Evolutionary conservation across 176 grass and related monocot genomes (phyloP).

Genomic region (Thalia dealbata): DNA sequence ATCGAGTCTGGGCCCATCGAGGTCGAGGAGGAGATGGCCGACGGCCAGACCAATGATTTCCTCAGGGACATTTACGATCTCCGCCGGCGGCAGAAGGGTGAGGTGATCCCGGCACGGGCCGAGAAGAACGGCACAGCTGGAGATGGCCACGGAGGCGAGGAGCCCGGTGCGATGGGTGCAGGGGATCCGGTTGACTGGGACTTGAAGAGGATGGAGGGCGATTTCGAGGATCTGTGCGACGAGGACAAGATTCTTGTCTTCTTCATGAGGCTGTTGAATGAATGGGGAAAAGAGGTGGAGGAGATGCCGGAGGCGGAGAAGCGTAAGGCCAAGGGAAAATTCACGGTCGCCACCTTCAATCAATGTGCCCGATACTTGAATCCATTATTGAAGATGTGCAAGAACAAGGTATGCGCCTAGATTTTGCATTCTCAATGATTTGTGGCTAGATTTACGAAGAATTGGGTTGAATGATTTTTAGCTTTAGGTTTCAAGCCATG

Average conservation of each 20-base stretch:
- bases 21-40: constrained; percentile 67
- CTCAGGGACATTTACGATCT: constrained; percentile 81
- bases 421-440: neutral
- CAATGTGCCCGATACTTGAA: constrained; percentile 80
- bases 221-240: constrained; percentile 65
- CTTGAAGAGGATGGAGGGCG: constrained; percentile 47
- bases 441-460: neutral
- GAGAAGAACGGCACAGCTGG: constrained; percentile 26
- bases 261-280: constrained; percentile 72
- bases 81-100: constrained; percentile 54
- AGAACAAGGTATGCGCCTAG: constrained; percentile 54
- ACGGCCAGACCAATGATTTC: constrained; percentile 91
- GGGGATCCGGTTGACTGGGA: constrained; percentile 42
- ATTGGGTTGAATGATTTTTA: neutral
- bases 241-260: constrained; percentile 94
- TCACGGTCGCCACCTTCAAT: constrained; percentile 80
- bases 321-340: constrained; percentile 69
- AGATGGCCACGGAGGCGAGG: constrained; percentile 24
- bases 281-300: constrained; percentile 85
- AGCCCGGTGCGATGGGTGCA: constrained; percentile 28
- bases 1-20: constrained; percentile 70
- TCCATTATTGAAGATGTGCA: constrained; percentile 83
- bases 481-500: neutral
- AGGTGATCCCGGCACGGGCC: constrained; percentile 41
- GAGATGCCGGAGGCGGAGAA: constrained; percentile 74